phyloP scores from a whole-genome alignment of 306 rosid genomes.

The Hylodesmum podocarpum region DNA sequence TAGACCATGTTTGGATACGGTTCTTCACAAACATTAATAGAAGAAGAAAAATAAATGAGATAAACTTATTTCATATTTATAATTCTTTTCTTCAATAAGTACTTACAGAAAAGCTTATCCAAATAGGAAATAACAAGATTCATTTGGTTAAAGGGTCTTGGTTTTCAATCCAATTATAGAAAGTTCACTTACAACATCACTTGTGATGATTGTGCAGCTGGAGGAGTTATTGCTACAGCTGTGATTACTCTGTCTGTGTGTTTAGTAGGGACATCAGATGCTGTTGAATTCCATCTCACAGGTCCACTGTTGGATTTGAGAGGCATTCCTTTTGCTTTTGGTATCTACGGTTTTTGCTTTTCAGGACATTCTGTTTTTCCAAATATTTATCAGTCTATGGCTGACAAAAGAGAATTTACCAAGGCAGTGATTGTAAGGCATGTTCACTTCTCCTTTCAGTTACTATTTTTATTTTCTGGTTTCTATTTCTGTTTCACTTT shows the following conservation, averaged over 20 bases:
- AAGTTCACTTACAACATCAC: constrained; percentile 8
- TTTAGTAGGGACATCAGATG: constrained; percentile 56
- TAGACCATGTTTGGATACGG: no score
- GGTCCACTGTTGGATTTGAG: constrained; percentile 56
- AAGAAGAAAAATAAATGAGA: no score
- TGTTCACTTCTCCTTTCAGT: no score
- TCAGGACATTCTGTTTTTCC: constrained; percentile 86
- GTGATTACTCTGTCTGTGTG: constrained; percentile 52
- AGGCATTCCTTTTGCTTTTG: constrained; percentile 79
- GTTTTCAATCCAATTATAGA: neutral
- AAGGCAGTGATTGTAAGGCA: constrained; percentile 36
- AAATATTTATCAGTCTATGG: constrained; percentile 85
- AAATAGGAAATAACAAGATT: no score
- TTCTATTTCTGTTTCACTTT: no score
- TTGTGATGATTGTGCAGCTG: constrained; percentile 56
- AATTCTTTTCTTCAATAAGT: no score
- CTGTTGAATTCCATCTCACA: constrained; percentile 61
- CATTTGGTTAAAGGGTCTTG: neutral
- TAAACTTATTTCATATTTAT: no score
- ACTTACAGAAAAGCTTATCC: no score
- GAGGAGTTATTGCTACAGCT: constrained; percentile 63
- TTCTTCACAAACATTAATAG: no score
- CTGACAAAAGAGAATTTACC: constrained; percentile 62
- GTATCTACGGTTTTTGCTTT: constrained; percentile 76
- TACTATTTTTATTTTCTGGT: no score